These are phyloP conservation scores for Knoxdaviesia capensis DNA, from an alignment of 2,329 filamentous ascomycete species.

Conservation along the genomic window DNA sequence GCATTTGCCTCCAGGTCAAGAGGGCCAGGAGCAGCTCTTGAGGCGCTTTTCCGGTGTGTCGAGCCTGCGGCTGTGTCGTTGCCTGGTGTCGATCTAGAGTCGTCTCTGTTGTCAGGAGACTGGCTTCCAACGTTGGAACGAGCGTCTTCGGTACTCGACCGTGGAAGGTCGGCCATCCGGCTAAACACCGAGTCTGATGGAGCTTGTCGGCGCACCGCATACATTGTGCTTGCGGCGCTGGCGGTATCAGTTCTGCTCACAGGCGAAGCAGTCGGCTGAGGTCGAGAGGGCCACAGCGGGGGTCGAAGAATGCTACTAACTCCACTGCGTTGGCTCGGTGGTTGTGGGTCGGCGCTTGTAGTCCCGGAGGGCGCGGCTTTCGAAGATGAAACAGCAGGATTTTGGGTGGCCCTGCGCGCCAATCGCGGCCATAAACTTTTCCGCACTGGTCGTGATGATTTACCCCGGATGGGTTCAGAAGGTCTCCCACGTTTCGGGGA, in stretches of 20 bases:
- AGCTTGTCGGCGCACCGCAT: constrained; percentile 40
- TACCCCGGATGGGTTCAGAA: constrained; percentile 1
- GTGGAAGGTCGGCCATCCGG: constrained; percentile 1
- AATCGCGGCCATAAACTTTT: not conserved
- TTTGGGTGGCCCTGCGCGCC: not conserved
- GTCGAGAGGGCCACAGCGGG: constrained; percentile 33
- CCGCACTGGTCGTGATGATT: constrained; percentile 2
- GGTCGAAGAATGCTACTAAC: constrained; percentile 22
- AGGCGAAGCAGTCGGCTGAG: constrained; percentile 32
- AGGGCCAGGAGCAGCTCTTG: not conserved
- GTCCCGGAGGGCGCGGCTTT: constrained; percentile 1
- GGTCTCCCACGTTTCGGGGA: not conserved
- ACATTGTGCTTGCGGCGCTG: constrained; percentile 43
- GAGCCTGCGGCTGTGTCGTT: constrained; percentile 4
- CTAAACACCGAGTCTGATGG: constrained; percentile 23
- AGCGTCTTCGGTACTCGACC: not conserved
- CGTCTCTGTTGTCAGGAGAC: not conserved
- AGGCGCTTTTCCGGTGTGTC: not conserved
- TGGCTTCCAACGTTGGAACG: not conserved
- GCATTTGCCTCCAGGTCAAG: constrained; percentile 12
- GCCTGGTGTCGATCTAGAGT: constrained; percentile 1
- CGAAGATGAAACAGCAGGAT: not conserved
- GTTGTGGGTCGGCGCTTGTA: constrained; percentile 5
- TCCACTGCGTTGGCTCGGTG: constrained; percentile 9
- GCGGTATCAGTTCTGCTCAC: constrained; percentile 41